Conservation (phyloP, 163 green algal genomes). For the Scenedesmus sp. region DNA sequence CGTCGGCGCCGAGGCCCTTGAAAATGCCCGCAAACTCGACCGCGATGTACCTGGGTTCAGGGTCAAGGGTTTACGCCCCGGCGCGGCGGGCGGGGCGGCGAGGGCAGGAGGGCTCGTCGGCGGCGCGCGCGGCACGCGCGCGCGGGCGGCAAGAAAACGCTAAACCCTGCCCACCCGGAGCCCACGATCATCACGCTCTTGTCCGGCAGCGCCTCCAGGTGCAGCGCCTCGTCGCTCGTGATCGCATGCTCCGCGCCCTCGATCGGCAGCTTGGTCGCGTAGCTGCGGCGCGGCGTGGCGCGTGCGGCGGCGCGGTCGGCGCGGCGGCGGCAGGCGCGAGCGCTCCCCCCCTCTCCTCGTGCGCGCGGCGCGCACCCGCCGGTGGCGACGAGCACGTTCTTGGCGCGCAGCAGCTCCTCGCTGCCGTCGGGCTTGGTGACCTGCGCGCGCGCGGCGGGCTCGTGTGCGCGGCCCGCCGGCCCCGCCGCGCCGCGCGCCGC, state of each 20-base stretch:
- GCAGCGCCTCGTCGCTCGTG: slow-evolving; percentile 92
- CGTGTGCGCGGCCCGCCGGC: slow-evolving; percentile 30
- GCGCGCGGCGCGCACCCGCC: too few relatives aligned
- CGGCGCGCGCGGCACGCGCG: too few relatives aligned
- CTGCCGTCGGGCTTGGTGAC: slow-evolving; percentile 37
- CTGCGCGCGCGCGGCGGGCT: not conserved
- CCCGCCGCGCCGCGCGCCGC: slow-evolving; percentile 52
- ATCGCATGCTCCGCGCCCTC: slow-evolving; percentile 82
- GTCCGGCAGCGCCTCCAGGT: slow-evolving; percentile 67
- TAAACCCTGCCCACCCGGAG: slow-evolving; percentile 54
- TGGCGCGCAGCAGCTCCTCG: slow-evolving; percentile 50
- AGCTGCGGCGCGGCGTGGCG: too few relatives aligned
- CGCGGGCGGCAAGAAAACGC: too few relatives aligned
- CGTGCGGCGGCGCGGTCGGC: too few relatives aligned
- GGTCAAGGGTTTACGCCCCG: too few relatives aligned
- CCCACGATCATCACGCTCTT: slow-evolving; percentile 64
- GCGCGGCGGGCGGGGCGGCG: too few relatives aligned
- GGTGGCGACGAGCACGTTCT: slow-evolving; percentile 78
- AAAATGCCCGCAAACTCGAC: slow-evolving; percentile 94
- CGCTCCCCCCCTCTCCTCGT: too few relatives aligned
- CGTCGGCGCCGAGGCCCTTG: slow-evolving; percentile 74
- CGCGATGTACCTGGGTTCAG: slow-evolving; percentile 83
- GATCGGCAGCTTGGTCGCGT: slow-evolving; percentile 49
- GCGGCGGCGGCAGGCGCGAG: too few relatives aligned
- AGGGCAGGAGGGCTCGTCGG: too few relatives aligned